Conservation (phyloP, 2,329 filamentous ascomycete genomes). For the Talaromyces sp. region DNA sequence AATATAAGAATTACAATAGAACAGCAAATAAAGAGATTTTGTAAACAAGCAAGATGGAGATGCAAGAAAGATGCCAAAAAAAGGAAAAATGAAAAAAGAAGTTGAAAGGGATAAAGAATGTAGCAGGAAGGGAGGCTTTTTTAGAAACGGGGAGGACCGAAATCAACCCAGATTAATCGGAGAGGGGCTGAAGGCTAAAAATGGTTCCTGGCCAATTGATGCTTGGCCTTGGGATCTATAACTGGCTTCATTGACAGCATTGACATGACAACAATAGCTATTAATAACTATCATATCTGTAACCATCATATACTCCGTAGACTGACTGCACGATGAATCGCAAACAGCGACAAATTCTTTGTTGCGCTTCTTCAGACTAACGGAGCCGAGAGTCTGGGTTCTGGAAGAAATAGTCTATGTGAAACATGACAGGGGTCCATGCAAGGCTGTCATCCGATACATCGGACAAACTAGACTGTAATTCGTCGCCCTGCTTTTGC, state of each 20-base stretch:
- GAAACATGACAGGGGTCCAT: no score
- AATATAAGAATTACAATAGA: background rate
- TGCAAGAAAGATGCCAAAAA: background rate
- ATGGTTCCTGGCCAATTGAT: background rate
- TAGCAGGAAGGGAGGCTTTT: background rate
- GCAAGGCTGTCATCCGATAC: no score
- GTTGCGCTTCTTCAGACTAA: no score
- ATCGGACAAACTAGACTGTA: no score
- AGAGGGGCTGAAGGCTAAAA: background rate
- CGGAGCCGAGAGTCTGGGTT: no score
- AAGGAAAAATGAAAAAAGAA: background rate
- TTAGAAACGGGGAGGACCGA: background rate
- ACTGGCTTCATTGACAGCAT: background rate
- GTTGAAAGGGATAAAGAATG: background rate
- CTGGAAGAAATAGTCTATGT: no score
- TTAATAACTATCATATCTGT: no score
- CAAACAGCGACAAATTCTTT: no score
- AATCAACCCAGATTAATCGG: background rate
- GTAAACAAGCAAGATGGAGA: background rate
- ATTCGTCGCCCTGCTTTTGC: no score
- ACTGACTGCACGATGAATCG: no score
- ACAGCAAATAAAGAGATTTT: background rate
- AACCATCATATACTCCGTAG: no score
- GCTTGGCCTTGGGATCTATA: no score
- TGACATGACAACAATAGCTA: background rate